Evolutionary conservation across 345 rosid species (phyloP).

Genomic region (Eucalyptus pumila): DNA sequence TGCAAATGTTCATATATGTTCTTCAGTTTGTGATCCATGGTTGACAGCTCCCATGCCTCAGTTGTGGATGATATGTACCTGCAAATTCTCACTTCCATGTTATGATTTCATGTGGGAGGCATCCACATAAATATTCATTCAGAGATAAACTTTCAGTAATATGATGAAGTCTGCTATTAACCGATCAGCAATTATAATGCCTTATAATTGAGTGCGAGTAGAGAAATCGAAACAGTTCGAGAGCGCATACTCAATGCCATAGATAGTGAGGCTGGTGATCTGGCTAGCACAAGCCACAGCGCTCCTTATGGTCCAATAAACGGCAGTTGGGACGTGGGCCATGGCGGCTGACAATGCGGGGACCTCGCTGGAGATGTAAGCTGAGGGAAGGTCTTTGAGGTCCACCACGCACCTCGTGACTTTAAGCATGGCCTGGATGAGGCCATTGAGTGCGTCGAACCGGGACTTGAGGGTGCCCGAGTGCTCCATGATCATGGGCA

Average conservation of each 20-base stretch:
- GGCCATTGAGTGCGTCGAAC: slow-evolving; percentile 33
- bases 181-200: neutral
- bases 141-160: neutral
- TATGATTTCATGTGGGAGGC: neutral
- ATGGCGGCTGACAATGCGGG: slow-evolving; percentile 17
- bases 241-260: slow-evolving; percentile 43
- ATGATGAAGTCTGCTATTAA: neutral
- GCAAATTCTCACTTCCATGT: neutral
- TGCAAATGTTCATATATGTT: slow-evolving; percentile 56
- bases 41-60: slow-evolving; percentile 86
- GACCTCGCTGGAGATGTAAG: slow-evolving; percentile 30
- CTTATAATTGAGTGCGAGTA: neutral
- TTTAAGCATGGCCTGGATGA: slow-evolving; percentile 53
- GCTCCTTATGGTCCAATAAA: slow-evolving; percentile 75
- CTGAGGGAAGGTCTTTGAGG: slow-evolving; percentile 46
- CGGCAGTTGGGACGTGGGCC: slow-evolving; percentile 50
- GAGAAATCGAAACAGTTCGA: neutral
- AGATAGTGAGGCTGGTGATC: slow-evolving; percentile 38
- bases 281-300: slow-evolving; percentile 54
- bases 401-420: slow-evolving; percentile 42
- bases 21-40: slow-evolving; percentile 66
- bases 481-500: slow-evolving; percentile 45
- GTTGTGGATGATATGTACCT: slow-evolving; percentile 43
- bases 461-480: slow-evolving; percentile 30
- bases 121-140: neutral